Base-by-base conservation (phyloP, 2,329 filamentous ascomycete genomes). In the Fusarium secorum region DNA sequence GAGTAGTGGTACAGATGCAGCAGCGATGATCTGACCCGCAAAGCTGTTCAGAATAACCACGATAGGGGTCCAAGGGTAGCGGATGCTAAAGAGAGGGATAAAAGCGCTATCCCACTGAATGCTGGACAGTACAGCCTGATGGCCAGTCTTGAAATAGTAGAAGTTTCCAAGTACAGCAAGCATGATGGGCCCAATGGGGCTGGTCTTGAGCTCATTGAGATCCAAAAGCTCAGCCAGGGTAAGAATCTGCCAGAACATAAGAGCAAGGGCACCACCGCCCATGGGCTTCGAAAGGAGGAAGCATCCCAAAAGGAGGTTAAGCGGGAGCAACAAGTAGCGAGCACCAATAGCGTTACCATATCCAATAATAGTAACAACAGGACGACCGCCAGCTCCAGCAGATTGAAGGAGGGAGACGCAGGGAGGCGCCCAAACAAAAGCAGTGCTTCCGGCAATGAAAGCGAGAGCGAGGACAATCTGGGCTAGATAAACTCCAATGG, bases 101-200 rank as follows among this genome's bases (percentile, higher is more conserved):
- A 99, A 99, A 6, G 94, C 95, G 24, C 89, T 89, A 82, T 99
- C 96, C 96, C 96, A 99, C 78, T 99, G 96, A 77, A 99, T 95
- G 72, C 90, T 93, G 73, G 91, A 88, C 28, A 97, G 87, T 0
- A 90, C 92, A 17, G 95, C 95, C 81, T 98, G 95, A 81, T 99
- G 96, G 67, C 96, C 96, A 0, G 96, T 99, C 79, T 97, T 98
- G 89, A 99, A 99, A 85, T 91, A 99, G 84, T 98, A 91, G 81
- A 95, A 97, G 76, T 92, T 94, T 65, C 95, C 96, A 2, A 99
- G 88, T n/a, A 98, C 83, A 15, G 90, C 95, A 30, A 98, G 88
- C 69, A 97, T 86, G 41, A 96, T 84, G 24, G 96, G 95, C 0
- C 94, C 95, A 74, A 98, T 92, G 11, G 94, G 86, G 46, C 90